A percentile compares a stretch with the other conserved stretches of the same genome.
Evolutionary conservation across 106 monocot genomes (phyloP).

Genomic region (Phalaenopsis equestris): DNA sequence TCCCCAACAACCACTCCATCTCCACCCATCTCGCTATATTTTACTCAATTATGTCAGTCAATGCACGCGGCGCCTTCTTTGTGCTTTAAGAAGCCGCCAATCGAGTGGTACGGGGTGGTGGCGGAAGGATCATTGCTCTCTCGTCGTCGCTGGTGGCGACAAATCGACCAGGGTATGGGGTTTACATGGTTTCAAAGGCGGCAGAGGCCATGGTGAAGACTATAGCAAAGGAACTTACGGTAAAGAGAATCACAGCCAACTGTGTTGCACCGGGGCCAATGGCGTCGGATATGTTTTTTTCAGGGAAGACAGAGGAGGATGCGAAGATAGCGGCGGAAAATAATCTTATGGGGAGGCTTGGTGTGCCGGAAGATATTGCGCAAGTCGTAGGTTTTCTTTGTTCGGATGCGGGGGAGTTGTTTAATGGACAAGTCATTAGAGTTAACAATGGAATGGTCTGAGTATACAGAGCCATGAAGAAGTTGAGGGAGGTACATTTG

Average conservation of each 20-base stretch:
- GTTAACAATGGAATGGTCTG: constrained; percentile 43
- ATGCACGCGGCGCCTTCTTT: constrained; percentile 49
- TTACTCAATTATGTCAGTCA: constrained; percentile 38
- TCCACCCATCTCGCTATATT: constrained; percentile 21
- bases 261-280: constrained; percentile 64
- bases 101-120: constrained; percentile 36
- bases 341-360: constrained; percentile 32
- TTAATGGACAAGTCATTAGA: constrained; percentile 66
- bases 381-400: constrained; percentile 65
- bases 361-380: constrained; percentile 43
- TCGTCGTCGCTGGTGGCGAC: constrained; percentile 33
- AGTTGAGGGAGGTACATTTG: no score
- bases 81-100: constrained; percentile 46
- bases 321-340: constrained; percentile 11
- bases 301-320: constrained; percentile 39
- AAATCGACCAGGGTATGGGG: constrained; percentile 24
- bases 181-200: constrained; percentile 57
- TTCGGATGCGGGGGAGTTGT: constrained; percentile 45
- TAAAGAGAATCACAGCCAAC: constrained; percentile 46
- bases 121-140: constrained; percentile 46
- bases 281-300: constrained; percentile 44
- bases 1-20: constrained; percentile 21
- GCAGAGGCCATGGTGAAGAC: constrained; percentile 53
- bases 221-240: constrained; percentile 56
- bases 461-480: not conserved